Base-by-base conservation (phyloP, 257 asterid genomes). In the Nicotiana tomentosiformis region DNA sequence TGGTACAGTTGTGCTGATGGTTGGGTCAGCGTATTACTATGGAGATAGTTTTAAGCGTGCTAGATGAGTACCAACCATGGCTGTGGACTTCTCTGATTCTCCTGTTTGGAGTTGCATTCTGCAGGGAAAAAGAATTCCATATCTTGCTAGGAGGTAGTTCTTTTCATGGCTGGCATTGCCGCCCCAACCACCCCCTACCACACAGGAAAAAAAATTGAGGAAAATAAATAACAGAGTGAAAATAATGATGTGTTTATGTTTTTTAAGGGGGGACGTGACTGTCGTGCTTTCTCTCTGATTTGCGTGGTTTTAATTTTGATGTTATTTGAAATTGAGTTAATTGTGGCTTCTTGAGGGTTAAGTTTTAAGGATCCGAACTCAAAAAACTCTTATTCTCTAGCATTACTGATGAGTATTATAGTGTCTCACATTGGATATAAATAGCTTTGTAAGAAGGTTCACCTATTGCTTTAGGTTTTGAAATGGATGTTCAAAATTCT, bases 1-100 rank as follows among this genome's bases (percentile, higher is more conserved):
- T 81, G 99, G 94, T 80, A 96, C 99, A 2, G 98, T 94, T 77
- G 98, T 98, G 3, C 85, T 96, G 76, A 96, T 94, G 98, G 97
- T 94, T 17, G 99, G 99, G 46, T 92, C 98, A 70, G 99, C 98
- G 55, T 96, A 90, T 85, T 96, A 88, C 90, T 94, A 91, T 33
- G 98, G 97, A 35, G 97, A 96, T 77, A 90, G 84, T 37, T 83
- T 88, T 82, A 88, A 83, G 85, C 81, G 61, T 69, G 84, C 79
- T 29, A 62, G 33, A 4, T 51, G 56, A 49, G 26, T 23, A 23
- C 26, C 26, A 60, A 66, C 9, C 49, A 57, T 7, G 53, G 4
- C 26, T 3, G 12, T 66, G 76, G 29, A 49, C 64, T 46, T 6
- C 60, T 15, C 78, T 72, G 20, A 20, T 72, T 72, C 12, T 17